These are phyloP conservation scores for Aphanoascus verrucosus DNA, from an alignment of 2,329 filamentous ascomycete genomes.

Conservation along the genomic window DNA sequence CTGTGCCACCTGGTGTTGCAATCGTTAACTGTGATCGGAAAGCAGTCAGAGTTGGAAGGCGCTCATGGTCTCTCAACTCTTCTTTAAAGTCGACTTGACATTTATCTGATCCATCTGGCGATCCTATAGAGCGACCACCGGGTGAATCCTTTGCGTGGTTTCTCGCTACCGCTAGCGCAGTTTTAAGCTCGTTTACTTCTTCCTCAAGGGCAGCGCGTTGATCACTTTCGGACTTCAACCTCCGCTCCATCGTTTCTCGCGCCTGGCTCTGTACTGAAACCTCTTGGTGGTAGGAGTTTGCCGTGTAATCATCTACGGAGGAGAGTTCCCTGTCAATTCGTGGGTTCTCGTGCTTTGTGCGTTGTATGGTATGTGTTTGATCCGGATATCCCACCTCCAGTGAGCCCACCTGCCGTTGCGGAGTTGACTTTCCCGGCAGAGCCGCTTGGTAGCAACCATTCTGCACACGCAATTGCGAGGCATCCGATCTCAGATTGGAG, in stretches of 20 bases:
- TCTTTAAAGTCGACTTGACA: conserved; percentile 23
- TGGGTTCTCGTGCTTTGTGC: conserved; percentile 39
- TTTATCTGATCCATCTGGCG: conserved; percentile 27
- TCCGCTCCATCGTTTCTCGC: conserved; percentile 37
- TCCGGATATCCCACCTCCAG: conserved; percentile 74
- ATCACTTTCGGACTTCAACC: conserved; percentile 44
- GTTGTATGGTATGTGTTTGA: conserved; percentile 57
- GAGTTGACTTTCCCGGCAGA: conserved; percentile 64
- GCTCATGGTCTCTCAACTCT: conserved; percentile 23
- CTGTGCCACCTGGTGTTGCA: conserved; percentile 42
- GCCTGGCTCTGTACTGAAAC: conserved; percentile 32
- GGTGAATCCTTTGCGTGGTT: neutral
- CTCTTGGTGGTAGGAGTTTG: too few relatives aligned
- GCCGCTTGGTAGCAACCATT: conserved; percentile 53
- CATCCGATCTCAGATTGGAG: conserved; percentile 47
- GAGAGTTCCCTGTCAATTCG: neutral
- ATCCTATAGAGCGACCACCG: too few relatives aligned
- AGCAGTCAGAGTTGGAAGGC: conserved; percentile 35
- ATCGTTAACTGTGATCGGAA: conserved; percentile 39
- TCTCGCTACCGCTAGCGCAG: neutral
- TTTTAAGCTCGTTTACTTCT: conserved; percentile 53
- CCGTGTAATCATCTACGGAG: neutral
- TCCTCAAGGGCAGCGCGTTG: conserved; percentile 57
- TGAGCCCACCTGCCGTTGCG: conserved; percentile 67
- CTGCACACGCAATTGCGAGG: conserved; percentile 52